Evolutionary conservation across 805 yeast genomes (phyloP), one percentile per base, ranked within the genome.

Genomic region (Lipomyces anomalus): DNA sequence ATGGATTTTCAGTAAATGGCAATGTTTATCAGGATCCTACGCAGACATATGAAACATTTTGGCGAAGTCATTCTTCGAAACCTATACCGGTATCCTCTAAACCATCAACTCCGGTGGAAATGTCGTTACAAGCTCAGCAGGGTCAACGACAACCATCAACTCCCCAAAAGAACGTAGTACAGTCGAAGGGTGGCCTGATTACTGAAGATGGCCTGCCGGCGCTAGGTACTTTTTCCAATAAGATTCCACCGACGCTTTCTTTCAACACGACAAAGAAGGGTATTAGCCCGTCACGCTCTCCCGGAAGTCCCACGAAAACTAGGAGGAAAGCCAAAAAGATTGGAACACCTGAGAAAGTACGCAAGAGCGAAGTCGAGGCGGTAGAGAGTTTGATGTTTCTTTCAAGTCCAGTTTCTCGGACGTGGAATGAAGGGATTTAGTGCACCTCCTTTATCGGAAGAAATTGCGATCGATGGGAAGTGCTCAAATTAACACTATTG

Each of bases 371-470:
- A 45, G 55, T 38, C 17, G 55, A 50, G 18, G 55, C 55, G 21
- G 37, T 50, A 22, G 55, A 50, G 44, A 48, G 49, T 22, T 35
- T 50, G 20, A 50, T 50, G 53, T 50, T 50, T 41, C 29, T 50
- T 21, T 45, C 51, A 7, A 50, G 55, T 36, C 55, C 55, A 17
- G 30, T 26, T 13, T 9, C 30, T 9, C 30, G 30, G 30, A 26
- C 11, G 11, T 26, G 30, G 30, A 13, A 9, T 13, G 30, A 26
- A 13, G 30, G n/a, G n/a, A n/a, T n/a, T n/a, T n/a, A n/a, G n/a
- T n/a, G n/a, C n/a, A n/a, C n/a, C n/a, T n/a, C n/a, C n/a, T n/a
- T n/a, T n/a, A n/a, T n/a, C n/a, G n/a, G n/a, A n/a, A n/a, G n/a
- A n/a, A n/a, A n/a, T n/a, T n/a, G n/a, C n/a, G n/a, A n/a, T n/a